These are phyloP conservation scores for Trypanosoma brucei DNA, from an alignment of 208 protist genomes.

Conservation along the genomic window DNA sequence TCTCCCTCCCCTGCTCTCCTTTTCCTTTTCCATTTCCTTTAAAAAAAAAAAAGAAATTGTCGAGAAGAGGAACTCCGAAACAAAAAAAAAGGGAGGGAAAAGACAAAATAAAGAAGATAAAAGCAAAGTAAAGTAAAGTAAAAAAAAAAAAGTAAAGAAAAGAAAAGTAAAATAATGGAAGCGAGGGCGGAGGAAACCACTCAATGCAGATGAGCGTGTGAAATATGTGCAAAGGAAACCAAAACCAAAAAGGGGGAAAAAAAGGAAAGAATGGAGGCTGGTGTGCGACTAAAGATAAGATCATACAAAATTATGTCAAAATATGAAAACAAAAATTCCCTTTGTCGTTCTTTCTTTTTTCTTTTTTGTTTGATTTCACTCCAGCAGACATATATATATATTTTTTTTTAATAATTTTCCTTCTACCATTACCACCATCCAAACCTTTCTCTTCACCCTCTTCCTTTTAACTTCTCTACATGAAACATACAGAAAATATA, in stretches of 20 bases:
- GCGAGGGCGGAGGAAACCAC: neutral
- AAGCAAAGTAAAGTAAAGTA: neutral
- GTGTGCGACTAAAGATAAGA: neutral
- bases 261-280: no score
- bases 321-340: conserved; percentile 1
- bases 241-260: no score
- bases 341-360: no score
- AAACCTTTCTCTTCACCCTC: no score
- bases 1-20: neutral
- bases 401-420: no score
- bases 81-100: neutral
- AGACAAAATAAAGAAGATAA: neutral
- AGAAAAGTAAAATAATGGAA: conserved; percentile 4
- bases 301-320: neutral
- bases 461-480: no score
- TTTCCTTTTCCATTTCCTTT: neutral
- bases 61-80: neutral
- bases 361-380: no score
- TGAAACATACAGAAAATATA: no score
- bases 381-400: no score
- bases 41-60: neutral
- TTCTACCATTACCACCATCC: no score
- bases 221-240: no score
- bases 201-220: no score
- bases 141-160: conserved; percentile 10